Evolutionary conservation across 768 basidiomycete species (phyloP), one percentile per base, ranked within the genome.

Genomic region (Austroboletus festivus): DNA sequence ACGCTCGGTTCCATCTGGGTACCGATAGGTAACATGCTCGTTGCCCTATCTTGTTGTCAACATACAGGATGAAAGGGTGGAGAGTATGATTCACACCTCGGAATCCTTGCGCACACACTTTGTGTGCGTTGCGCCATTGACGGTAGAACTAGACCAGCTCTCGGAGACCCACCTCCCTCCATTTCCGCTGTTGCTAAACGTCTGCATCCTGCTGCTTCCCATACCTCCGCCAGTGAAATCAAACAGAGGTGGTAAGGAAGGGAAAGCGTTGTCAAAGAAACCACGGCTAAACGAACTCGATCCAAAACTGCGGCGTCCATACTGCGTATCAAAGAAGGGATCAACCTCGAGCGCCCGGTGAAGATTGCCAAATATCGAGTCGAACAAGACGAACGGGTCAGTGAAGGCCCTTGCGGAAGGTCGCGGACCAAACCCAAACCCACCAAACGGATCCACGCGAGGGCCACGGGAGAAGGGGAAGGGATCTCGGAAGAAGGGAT

Each of bases 321-420:
- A 53, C 7, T 60, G 44, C 31, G 50, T 59, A n/a, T 57, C 38
- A 42, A 68, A 66, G 56, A 74, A 73, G 7, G 74, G 67, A 48
- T 74, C 71, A 13, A 31, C 24, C 19, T 55, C 53, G 30, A 69
- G 68, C 19, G 67, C 65, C 23, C 57, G 55, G 38, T 72, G 73
- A 13, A 73, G 45, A 57, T 80, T 71, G 18, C 80, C 78, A 50
- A 91, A 89, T 47, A 89, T 80, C 3, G 79, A 74, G 52, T 88
- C 75, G 67, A 91, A 91, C 30, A 91, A 68, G 19, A 76, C 69
- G 61, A 89, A 89, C 2, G 88, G 88, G 61, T 90, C 86, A 2
- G 81, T 83, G 68, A 89, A 88, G 35, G 60, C 65, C 16, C 54
- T 44, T 4, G 50, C 26, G 38, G 55, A 54, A 5, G 54, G 42